Base-by-base conservation (phyloP, 1,139 yeast species). In the Sugiyamaella castrensis region DNA sequence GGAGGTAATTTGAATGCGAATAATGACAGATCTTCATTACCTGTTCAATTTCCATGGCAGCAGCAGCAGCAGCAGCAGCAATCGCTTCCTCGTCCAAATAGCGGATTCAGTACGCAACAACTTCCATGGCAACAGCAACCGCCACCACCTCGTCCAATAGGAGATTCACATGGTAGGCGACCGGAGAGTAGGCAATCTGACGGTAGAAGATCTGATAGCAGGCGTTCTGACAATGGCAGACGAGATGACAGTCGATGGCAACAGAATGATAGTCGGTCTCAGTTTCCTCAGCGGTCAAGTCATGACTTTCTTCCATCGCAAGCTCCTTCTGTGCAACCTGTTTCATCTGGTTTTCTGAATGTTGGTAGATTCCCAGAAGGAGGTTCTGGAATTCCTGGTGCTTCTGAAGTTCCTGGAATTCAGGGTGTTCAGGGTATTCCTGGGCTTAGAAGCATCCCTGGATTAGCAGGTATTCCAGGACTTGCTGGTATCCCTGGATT, bases 401-500 rank as follows among this genome's bases (percentile, higher is more conserved):
- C 51, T 35, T 49, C 50, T 6, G 40, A 29, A 15, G 48, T 47
- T 4, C 40, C 53, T 11, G 42, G 46, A 1, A 41, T 46, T 46
- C 47, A 39, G 36, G 54, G 41, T 30, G 50, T 46, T 24, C 27
- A 40, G 16, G 38, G 46, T 8, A 30, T 51, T 24, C 46, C 40
- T 2, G 44, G 37, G 39, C 47, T 53, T 40, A 50, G 50, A 9
- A 47, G 49, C 6, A 51, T 64, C 15, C 55, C 56, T 19, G 53
- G 50, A 3, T 16, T 47, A 9, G 43, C 54, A 10, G 51, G 58
- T 8, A 57, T 62, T 30, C 64, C 64, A 16, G 60, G 54, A 3
- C 11, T 54, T 12, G 24, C 60, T 7, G 52, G 42, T n/a, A 36
- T 41, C 8, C 67, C 68, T 8, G 68, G 65, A 1, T 52, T 60